Evolutionary conservation across 2,329 filamentous ascomycete species (phyloP), one percentile per base, ranked within the genome.

Genomic region (Fusarium sp.): DNA sequence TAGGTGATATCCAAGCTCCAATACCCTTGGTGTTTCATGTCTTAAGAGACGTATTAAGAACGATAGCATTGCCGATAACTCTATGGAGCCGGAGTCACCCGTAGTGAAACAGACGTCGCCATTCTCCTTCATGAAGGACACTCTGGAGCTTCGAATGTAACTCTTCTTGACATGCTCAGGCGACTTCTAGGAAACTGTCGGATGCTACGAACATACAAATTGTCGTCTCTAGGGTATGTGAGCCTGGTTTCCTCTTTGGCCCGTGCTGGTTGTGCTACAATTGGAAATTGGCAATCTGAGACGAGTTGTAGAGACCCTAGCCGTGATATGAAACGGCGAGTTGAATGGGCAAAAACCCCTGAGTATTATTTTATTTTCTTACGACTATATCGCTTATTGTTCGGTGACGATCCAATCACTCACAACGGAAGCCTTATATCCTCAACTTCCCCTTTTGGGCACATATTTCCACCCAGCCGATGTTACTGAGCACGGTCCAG

Each of bases 241-340:
- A 66, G 66, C 61, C 24, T 13, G 35, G 67, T 22, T 71, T 48
- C 31, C 17, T 52, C 8, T 38, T 49, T 64, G 61, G 51, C 24
- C 66, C 35, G 66, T 75, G 56, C 60, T 38, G 58, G 26, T 64
- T 63, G 70, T 69, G 61, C 42, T 55, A 55, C 38, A 48, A 52
- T 55, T 75, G 71, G 71, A 78, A 76, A 78, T 77, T 77, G 65
- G 69, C 69, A 78, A 77, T 76, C 76, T 77, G 76, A 78, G 76
- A 78, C 76, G 64, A 62, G 58, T 70, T 48, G 61, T 55, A 66
- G 55, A 61, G 39, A 60, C 66, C 70, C 75, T 63, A 44, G 68
- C 65, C 51, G 64, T 42, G 63, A 70, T 66, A 62, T 77, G 76
- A 78, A 78, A 78, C 76, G 42, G 57, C 60, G 47, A 60, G 36